A percentile compares a stretch with the other conserved stretches of the same genome.
These are phyloP conservation scores for Pythium rhizo-oryzae DNA, from an alignment of 352 stramenopile genomes.

Conservation along the genomic window DNA sequence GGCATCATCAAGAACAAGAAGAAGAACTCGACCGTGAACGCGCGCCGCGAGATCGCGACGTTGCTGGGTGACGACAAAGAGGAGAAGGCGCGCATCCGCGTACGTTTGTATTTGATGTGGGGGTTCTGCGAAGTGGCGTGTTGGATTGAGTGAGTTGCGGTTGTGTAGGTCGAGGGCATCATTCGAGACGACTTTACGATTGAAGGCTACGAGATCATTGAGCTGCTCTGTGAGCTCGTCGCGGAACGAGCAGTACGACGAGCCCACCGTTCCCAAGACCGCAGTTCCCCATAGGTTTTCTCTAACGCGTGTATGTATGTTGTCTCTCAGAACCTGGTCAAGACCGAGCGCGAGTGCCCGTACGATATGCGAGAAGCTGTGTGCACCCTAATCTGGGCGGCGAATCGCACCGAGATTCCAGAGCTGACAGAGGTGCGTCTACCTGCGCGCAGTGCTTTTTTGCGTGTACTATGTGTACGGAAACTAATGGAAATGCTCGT, in stretches of 20 bases:
- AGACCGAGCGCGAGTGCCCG: conserved; percentile 91
- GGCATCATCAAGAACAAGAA: conserved; percentile 94
- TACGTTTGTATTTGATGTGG: conserved; percentile 37
- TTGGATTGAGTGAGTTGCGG: background rate
- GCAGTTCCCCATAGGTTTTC: too few relatives aligned
- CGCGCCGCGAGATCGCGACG: conserved; percentile 74
- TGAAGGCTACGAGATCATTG: conserved; percentile 96
- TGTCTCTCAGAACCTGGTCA: conserved; percentile 80
- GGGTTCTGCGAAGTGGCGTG: background rate
- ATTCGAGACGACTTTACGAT: conserved; percentile 96
- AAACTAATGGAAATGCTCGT: background rate
- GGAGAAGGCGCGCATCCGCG: conserved; percentile 94
- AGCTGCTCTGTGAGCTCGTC: conserved; percentile 93
- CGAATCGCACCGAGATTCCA: conserved; percentile 90
- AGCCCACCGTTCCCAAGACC: too few relatives aligned
- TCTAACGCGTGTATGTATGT: too few relatives aligned
- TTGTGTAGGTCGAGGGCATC: conserved; percentile 82
- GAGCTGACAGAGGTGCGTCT: conserved; percentile 86
- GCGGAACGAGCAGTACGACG: conserved; percentile 84
- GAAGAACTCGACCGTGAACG: conserved; percentile 71
- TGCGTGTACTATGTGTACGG: too few relatives aligned
- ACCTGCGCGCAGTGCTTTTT: too few relatives aligned
- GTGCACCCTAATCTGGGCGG: conserved; percentile 94
- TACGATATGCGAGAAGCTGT: conserved; percentile 93
- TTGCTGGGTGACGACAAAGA: conserved; percentile 89